These are phyloP conservation scores for Canavalia ensiformis DNA, from an alignment of 306 rosid genomes.

Conservation along the genomic window DNA sequence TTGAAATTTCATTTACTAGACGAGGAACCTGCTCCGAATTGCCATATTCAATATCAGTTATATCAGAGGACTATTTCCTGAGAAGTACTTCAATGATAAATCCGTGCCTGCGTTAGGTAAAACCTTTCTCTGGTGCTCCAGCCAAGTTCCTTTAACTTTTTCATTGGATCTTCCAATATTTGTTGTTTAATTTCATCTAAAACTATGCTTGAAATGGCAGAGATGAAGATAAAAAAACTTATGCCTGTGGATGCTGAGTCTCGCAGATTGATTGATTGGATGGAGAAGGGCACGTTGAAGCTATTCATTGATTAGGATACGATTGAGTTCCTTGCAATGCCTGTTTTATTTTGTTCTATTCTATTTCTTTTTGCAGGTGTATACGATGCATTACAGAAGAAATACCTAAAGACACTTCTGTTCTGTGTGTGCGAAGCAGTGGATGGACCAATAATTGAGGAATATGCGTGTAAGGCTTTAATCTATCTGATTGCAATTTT, in stretches of 20 bases:
- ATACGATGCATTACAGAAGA: conserved; percentile 88
- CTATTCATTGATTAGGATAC: background rate
- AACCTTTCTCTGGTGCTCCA: conserved; percentile 8
- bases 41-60: conserved; percentile 96
- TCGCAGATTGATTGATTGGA: conserved; percentile 94
- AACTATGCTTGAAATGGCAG: conserved; percentile 55
- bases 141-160: background rate
- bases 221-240: conserved; percentile 95
- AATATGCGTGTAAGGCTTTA: conserved; percentile 82
- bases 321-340: conserved; percentile 16
- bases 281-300: conserved; percentile 80
- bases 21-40: conserved; percentile 94
- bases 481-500: conserved; percentile 4
- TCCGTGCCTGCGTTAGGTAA: conserved; percentile 95
- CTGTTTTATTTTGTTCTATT: conserved; percentile 7
- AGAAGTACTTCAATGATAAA: conserved; percentile 92
- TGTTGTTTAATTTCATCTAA: conserved; percentile 41
- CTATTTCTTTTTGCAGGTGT: conserved; percentile 65
- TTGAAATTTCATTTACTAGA: conserved; percentile 57
- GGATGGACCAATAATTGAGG: conserved; percentile 98
- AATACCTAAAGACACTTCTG: conserved; percentile 86
- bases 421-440: conserved; percentile 82
- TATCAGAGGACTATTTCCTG: conserved; percentile 97
- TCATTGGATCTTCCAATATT: background rate
- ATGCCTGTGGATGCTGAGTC: conserved; percentile 97